Percentiles rank a stretch among this genome's conserved stretches.
These are phyloP conservation scores for Suhomyces tanzawaensis DNA, from an alignment of 805 yeast genomes.

Conservation along the genomic window DNA sequence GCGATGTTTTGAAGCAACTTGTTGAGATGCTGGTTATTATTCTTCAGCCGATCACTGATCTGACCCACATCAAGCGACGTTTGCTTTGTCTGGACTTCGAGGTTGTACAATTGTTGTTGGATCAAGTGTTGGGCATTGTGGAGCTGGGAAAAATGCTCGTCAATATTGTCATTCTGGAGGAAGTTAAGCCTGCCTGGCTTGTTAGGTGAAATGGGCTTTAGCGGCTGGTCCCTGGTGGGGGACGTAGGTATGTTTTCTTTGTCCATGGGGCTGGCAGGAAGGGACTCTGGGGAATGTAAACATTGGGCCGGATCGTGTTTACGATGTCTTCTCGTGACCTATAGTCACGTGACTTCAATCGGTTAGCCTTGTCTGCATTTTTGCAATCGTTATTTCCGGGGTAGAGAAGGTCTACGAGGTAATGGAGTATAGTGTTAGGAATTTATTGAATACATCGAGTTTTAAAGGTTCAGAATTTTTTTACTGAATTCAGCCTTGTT, in stretches of 20 bases:
- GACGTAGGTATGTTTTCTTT: slow-evolving; percentile 4
- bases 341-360: too few species aligned
- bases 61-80: slow-evolving; percentile 35
- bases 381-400: too few species aligned
- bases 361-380: too few species aligned
- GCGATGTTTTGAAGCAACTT: slow-evolving; percentile 33
- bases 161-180: slow-evolving; percentile 32
- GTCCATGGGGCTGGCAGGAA: slow-evolving; percentile 4
- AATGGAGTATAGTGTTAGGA: too few species aligned
- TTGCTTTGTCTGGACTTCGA: slow-evolving; percentile 36
- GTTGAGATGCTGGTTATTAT: slow-evolving; percentile 38
- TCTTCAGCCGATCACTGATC: slow-evolving; percentile 38
- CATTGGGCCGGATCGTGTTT: too few species aligned
- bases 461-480: too few species aligned
- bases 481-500: too few species aligned
- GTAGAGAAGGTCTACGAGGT: too few species aligned
- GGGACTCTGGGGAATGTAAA: too few species aligned
- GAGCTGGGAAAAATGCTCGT: slow-evolving; percentile 31
- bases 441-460: too few species aligned
- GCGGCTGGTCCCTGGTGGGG: not conserved
- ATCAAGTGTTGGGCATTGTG: slow-evolving; percentile 27
- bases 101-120: slow-evolving; percentile 25
- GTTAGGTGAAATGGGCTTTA: slow-evolving; percentile 30
- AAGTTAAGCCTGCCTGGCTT: slow-evolving; percentile 28
- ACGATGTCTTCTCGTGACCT: too few species aligned